Percentiles rank a stretch among this genome's conserved stretches.
Evolutionary conservation across 2,329 filamentous ascomycete genomes (phyloP).

Genomic region (Beauveria sp.): DNA sequence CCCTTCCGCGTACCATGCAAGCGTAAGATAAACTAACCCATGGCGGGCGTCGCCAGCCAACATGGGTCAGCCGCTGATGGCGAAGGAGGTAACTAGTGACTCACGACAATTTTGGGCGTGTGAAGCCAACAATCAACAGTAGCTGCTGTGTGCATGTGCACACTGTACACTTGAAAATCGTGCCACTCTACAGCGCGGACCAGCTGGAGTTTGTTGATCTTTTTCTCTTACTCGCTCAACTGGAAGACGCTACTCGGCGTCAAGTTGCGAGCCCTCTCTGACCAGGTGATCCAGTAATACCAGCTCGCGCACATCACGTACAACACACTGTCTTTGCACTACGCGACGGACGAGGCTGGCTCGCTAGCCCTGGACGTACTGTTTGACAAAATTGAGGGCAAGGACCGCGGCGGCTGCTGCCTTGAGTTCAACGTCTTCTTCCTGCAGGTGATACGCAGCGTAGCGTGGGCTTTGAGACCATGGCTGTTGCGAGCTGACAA

Average conservation of each 20-base stretch:
- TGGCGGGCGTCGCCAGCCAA: no score
- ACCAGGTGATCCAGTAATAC: background rate
- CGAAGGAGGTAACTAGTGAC: background rate
- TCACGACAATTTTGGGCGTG: background rate
- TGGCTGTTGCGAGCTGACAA: background rate
- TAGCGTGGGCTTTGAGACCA: slow-evolving; percentile 1
- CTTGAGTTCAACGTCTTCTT: slow-evolving; percentile 2
- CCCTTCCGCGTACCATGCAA: no score
- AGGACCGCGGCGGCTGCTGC: slow-evolving; percentile 2
- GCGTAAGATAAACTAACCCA: no score
- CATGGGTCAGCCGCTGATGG: no score
- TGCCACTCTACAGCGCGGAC: background rate
- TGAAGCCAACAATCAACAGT: no score
- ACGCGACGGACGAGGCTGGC: background rate
- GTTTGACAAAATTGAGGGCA: slow-evolving; percentile 1
- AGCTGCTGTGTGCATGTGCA: no score
- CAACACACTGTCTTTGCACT: slow-evolving; percentile 3
- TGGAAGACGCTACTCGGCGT: background rate
- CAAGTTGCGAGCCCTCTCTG: background rate
- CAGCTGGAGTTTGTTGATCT: background rate
- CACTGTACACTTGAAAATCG: background rate
- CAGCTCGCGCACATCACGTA: slow-evolving; percentile 3
- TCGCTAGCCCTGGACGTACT: background rate
- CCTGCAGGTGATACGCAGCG: background rate
- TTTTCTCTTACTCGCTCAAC: background rate